phyloP scores from a whole-genome alignment of 345 rosid genomes.

The Heritiera littoralis region DNA sequence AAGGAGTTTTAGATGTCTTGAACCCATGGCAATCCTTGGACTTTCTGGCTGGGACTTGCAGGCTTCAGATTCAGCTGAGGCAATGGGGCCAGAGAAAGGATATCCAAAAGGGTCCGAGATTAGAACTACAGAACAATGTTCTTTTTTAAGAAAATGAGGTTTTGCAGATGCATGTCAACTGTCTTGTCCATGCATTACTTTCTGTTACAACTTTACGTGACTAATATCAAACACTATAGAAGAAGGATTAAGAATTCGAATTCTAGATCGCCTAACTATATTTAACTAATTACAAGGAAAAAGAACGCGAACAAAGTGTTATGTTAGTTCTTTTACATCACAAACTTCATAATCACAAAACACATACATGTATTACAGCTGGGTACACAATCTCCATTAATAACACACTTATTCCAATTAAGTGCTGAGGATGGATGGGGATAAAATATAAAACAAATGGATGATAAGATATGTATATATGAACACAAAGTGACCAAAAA shows the following conservation, averaged over 20 bases:
- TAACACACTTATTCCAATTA: background rate
- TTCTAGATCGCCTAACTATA: background rate
- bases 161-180: background rate
- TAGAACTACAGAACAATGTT: background rate
- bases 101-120: background rate
- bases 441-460: background rate
- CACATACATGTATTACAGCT: background rate
- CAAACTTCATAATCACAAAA: conserved; percentile 5
- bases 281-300: background rate
- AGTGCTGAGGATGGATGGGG: conserved; percentile 1
- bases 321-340: background rate
- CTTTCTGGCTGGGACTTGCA: conserved; percentile 55
- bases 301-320: background rate
- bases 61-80: conserved; percentile 59
- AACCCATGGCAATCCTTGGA: conserved; percentile 55
- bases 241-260: background rate
- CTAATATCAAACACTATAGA: background rate
- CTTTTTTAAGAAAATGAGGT: background rate
- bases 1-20: conserved; percentile 67
- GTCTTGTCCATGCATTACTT: background rate
- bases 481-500: conserved; percentile 8
- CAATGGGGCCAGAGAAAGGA: conserved; percentile 40
- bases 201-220: too few species aligned
- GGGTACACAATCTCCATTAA: background rate
- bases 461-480: background rate